Conservation (phyloP, 2,329 filamentous ascomycete genomes). For the Sporothrix mexicana region DNA sequence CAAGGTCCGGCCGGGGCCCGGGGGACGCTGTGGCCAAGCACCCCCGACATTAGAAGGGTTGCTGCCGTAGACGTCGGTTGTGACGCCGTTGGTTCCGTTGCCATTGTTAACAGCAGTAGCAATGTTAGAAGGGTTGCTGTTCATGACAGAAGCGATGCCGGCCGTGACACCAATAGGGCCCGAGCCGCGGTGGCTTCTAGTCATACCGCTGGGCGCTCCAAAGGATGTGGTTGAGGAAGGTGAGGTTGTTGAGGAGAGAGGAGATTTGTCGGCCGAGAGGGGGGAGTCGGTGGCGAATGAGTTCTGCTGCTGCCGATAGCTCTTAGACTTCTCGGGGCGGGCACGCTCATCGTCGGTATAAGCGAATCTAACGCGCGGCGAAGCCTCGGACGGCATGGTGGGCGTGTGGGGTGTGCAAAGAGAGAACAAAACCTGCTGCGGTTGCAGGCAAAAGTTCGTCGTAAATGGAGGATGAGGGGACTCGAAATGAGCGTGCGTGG, state of each 20-base stretch:
- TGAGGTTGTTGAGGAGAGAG: constrained; percentile 49
- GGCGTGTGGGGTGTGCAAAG: background rate
- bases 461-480: background rate
- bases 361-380: constrained; percentile 64
- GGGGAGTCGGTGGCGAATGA: constrained; percentile 52
- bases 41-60: constrained; percentile 43
- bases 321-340: constrained; percentile 51
- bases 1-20: constrained; percentile 72
- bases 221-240: constrained; percentile 53
- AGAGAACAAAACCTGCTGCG: background rate
- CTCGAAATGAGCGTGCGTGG: background rate
- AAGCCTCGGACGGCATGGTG: constrained; percentile 53
- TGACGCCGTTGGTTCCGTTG: constrained; percentile 28
- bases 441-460: background rate
- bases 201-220: constrained; percentile 51
- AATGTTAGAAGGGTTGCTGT: constrained; percentile 18
- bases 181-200: constrained; percentile 49
- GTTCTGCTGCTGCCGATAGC: constrained; percentile 44
- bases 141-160: constrained; percentile 27
- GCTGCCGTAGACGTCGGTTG: constrained; percentile 36
- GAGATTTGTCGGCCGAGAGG: constrained; percentile 52
- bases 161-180: constrained; percentile 31
- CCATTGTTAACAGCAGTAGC: constrained; percentile 32
- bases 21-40: constrained; percentile 67
- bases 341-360: constrained; percentile 54